A percentile compares a stretch with the other conserved stretches of the same genome.
These are phyloP conservation scores for Viola pubescens DNA, from an alignment of 441 rosid species.

Conservation along the genomic window DNA sequence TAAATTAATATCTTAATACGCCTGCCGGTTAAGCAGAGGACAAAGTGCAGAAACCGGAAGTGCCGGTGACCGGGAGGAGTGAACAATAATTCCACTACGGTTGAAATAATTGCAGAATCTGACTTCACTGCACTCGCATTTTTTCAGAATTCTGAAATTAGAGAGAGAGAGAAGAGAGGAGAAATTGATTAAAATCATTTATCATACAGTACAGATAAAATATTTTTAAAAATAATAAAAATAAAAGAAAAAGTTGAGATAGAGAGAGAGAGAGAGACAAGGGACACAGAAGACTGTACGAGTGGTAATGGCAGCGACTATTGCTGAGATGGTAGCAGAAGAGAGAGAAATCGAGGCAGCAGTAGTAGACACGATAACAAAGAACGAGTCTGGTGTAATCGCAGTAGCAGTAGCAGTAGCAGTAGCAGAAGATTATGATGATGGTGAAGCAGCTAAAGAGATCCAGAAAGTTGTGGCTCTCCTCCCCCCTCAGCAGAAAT, in stretches of 20 bases:
- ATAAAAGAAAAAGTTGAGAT: conserved; percentile 3
- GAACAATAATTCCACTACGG: conserved; percentile 10
- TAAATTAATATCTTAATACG: neutral
- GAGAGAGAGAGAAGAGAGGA: neutral
- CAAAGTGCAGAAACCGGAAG: conserved; percentile 15
- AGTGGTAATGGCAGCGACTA: conserved; percentile 19
- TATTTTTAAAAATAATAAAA: neutral
- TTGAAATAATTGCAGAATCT: conserved; percentile 5
- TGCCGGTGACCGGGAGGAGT: conserved; percentile 6
- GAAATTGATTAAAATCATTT: neutral
- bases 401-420: neutral
- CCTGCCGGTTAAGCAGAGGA: conserved; percentile 16
- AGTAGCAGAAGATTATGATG: no score
- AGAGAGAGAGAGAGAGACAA: neutral
- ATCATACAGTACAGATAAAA: neutral
- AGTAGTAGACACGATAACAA: neutral
- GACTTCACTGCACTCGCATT: neutral
- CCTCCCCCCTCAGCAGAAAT: no score
- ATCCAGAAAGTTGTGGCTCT: no score
- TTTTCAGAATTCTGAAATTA: no score
- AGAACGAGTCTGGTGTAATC: neutral
- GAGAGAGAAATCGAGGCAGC: conserved; percentile 19
- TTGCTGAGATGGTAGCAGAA: conserved; percentile 19
- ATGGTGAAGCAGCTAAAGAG: no score
- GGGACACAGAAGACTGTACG: conserved; percentile 12